Evolutionary conservation across 108 stramenopile species (phyloP).

Genomic region (Fragilaria crotonensis): DNA sequence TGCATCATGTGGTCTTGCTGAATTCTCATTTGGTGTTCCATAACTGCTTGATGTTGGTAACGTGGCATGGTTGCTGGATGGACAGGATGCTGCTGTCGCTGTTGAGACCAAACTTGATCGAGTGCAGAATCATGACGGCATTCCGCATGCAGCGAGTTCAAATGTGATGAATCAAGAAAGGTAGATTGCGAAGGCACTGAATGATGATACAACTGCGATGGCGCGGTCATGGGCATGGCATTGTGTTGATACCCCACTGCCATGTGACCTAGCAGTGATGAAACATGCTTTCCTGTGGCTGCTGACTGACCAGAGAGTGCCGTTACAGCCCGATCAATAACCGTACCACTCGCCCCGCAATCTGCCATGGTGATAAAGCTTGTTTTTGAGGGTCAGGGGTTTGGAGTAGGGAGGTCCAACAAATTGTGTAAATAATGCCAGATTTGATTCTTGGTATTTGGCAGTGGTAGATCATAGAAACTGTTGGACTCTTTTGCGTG

Average conservation of each 20-base stretch:
- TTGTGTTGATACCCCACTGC: conserved; percentile 1
- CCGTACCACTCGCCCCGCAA: conserved; percentile 72
- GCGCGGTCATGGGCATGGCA: conserved; percentile 46
- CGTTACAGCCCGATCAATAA: conserved; percentile 52
- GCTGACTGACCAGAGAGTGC: conserved; percentile 23
- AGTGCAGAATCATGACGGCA: not conserved
- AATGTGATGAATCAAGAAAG: not conserved
- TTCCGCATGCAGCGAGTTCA: conserved; percentile 16
- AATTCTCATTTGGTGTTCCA: conserved; percentile 10
- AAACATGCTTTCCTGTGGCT: conserved; percentile 34
- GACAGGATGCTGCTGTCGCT: conserved; percentile 5
- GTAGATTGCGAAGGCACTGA: not conserved
- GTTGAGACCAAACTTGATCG: not conserved
- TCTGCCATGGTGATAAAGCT: no score
- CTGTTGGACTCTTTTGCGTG: no score
- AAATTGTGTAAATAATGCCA: no score
- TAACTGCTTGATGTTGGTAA: conserved; percentile 36
- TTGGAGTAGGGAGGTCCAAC: no score
- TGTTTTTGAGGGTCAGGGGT: no score
- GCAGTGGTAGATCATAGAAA: no score
- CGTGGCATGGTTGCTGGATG: conserved; percentile 11
- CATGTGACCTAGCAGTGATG: conserved; percentile 53
- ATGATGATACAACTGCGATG: conserved; percentile 10
- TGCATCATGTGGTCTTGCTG: conserved; percentile 13
- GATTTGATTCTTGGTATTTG: no score